phyloP scores from a whole-genome alignment of 106 monocot species.

The Amphibolis antarctica region DNA sequence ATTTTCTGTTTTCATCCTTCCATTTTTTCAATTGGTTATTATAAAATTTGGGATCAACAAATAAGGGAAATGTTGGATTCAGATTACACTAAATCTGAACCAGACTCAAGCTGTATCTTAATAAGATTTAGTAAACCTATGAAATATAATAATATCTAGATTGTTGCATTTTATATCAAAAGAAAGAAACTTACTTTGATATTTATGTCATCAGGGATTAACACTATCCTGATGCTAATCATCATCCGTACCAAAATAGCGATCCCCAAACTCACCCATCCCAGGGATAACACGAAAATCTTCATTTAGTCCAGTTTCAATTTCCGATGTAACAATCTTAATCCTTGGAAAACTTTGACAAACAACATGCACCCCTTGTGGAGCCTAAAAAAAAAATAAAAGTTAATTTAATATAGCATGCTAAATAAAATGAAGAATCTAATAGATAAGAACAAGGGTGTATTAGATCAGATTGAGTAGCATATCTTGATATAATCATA shows the following conservation, averaged over 20 bases:
- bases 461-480: too few relatives aligned
- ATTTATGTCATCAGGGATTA: neutral
- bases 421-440: neutral
- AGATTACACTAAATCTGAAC: too few relatives aligned
- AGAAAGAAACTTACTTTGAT: neutral
- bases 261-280: slow-evolving; percentile 94
- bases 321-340: slow-evolving; percentile 91
- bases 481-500: too few relatives aligned
- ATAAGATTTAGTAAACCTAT: too few relatives aligned
- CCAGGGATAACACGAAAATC: slow-evolving; percentile 86
- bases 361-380: slow-evolving; percentile 82
- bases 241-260: slow-evolving; percentile 94
- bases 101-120: too few relatives aligned
- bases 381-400: slow-evolving; percentile 34
- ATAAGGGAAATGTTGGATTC: too few relatives aligned
- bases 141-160: neutral
- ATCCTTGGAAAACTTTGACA: slow-evolving; percentile 78
- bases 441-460: too few relatives aligned
- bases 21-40: too few relatives aligned
- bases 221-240: slow-evolving; percentile 5
- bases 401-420: neutral
- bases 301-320: slow-evolving; percentile 70
- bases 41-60: too few relatives aligned
- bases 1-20: too few relatives aligned
- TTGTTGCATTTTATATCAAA: neutral